Evolutionary conservation across 768 basidiomycete genomes (phyloP), one percentile per base, ranked within the genome.

Genomic region (Russula sp.): DNA sequence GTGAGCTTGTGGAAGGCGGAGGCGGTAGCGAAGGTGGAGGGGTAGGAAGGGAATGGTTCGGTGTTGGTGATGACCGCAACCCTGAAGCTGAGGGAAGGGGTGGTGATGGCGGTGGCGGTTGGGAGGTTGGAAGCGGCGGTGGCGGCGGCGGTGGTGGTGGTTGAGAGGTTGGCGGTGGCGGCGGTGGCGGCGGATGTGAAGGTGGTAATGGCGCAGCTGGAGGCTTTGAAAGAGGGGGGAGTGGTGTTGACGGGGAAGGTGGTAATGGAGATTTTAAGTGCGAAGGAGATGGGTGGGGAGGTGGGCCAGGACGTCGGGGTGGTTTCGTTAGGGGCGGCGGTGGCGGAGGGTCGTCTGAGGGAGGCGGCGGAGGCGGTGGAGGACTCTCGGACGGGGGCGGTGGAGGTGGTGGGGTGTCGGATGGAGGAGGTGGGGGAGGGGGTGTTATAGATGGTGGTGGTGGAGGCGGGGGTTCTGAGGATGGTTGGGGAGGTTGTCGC

Each of bases 281-380:
- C 13, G 63, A 70, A 50, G 69, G 71, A 1, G 73, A 63, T 54
- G 70, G 67, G 34, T 71, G 58, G n/a, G 70, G 68, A 38, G 65
- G 64, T 25, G 68, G 64, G 8, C 73, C 62, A 9, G 73, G 74
- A 34, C 73, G 74, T 0, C 73, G 73, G 0, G 75, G 75, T 0
- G 76, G 77, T 70, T 67, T 20, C 18, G 59, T 60, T 42, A 68
- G 67, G 5, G 73, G 74, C 14, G 74, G 75, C 0, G 72, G 74
- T 0, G 76, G 75, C 0, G 77, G 77, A 0, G 72, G n/a, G 73
- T 71, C 32, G 16, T 64, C 66, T 7, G 32, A 52, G 20, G 67
- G 56, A 16, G 59, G 57, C 5, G 57, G 60, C n/a, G 61, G 41
- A 4, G 69, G 69, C 1, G 71, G 69, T 2, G 70, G 67, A 5